These are phyloP conservation scores for Tolypocladium sp. DNA, from an alignment of 2,329 filamentous ascomycete species.

Conservation along the genomic window DNA sequence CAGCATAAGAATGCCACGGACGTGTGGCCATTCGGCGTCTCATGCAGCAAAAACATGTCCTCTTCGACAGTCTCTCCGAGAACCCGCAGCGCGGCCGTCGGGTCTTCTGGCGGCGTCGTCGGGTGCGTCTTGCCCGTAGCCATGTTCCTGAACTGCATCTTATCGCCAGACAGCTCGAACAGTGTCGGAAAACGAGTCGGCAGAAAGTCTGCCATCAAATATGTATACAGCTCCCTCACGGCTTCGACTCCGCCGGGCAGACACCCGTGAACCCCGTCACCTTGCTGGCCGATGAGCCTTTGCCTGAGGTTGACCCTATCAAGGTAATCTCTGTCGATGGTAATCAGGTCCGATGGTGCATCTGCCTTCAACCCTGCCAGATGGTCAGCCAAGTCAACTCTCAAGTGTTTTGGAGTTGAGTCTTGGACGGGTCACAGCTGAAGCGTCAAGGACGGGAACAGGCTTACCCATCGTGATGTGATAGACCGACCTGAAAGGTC, in stretches of 20 bases:
- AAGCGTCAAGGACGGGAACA: not conserved
- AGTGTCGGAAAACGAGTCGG: constrained; percentile 38
- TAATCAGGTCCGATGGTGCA: constrained; percentile 39
- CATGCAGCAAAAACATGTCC: constrained; percentile 41
- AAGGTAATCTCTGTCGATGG: constrained; percentile 41
- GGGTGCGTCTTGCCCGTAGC: constrained; percentile 24
- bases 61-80: constrained; percentile 45
- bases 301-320: constrained; percentile 31
- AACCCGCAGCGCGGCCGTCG: constrained; percentile 24
- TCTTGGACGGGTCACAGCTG: not conserved
- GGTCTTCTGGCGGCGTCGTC: constrained; percentile 16
- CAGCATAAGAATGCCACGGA: constrained; percentile 41
- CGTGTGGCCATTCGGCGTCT: constrained; percentile 30
- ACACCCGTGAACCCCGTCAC: constrained; percentile 30
- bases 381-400: not conserved
- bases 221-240: constrained; percentile 39
- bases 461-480: constrained; percentile 44
- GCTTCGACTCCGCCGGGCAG: constrained; percentile 27
- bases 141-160: constrained; percentile 26
- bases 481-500: constrained; percentile 43
- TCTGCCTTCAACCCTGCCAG: constrained; percentile 30
- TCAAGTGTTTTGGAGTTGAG: not conserved
- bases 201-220: constrained; percentile 36
- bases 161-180: constrained; percentile 28
- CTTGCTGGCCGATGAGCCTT: constrained; percentile 27